These are phyloP conservation scores for Blastobotrys raffinosifermentans DNA, from an alignment of 1,139 yeast genomes.

Conservation along the genomic window DNA sequence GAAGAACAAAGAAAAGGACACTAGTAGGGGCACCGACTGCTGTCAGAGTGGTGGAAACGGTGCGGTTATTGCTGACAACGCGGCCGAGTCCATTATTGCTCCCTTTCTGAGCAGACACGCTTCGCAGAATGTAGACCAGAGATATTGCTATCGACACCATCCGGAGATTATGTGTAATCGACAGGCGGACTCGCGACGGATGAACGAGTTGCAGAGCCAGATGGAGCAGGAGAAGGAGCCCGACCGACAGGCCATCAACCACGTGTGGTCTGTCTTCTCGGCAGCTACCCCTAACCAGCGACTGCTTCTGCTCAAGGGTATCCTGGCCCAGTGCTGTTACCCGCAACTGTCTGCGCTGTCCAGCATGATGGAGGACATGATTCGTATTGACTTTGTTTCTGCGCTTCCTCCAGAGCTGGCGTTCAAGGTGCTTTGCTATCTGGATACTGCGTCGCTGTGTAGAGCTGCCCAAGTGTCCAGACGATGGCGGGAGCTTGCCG, in stretches of 20 bases:
- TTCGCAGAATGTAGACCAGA: slow-evolving; percentile 11
- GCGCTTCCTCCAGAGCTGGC: slow-evolving; percentile 83
- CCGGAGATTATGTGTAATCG: slow-evolving; percentile 75
- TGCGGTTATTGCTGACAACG: background rate
- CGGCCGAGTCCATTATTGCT: slow-evolving; percentile 9
- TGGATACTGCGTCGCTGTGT: slow-evolving; percentile 88
- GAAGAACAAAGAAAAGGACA: too few species aligned
- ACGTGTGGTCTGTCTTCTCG: slow-evolving; percentile 73
- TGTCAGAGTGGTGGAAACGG: background rate
- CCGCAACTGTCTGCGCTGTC: slow-evolving; percentile 85
- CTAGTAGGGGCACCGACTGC: too few species aligned
- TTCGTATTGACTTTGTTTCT: slow-evolving; percentile 81
- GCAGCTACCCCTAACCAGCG: slow-evolving; percentile 68
- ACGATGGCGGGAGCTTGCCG: slow-evolving; percentile 83
- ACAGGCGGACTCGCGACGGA: slow-evolving; percentile 58
- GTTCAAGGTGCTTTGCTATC: slow-evolving; percentile 74
- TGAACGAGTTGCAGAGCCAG: slow-evolving; percentile 51
- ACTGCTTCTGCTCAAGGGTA: slow-evolving; percentile 71
- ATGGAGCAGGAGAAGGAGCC: slow-evolving; percentile 48
- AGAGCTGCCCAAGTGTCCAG: slow-evolving; percentile 88
- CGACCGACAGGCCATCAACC: slow-evolving; percentile 66
- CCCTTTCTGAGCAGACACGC: slow-evolving; percentile 21
- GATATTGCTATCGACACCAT: slow-evolving; percentile 83
- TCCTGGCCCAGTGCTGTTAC: slow-evolving; percentile 86
- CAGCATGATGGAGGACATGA: slow-evolving; percentile 68